A percentile compares a stretch with the other conserved stretches of the same genome.
Evolutionary conservation across 75 land plant genomes (phyloP).

Genomic region (Cryptomeria japonica): DNA sequence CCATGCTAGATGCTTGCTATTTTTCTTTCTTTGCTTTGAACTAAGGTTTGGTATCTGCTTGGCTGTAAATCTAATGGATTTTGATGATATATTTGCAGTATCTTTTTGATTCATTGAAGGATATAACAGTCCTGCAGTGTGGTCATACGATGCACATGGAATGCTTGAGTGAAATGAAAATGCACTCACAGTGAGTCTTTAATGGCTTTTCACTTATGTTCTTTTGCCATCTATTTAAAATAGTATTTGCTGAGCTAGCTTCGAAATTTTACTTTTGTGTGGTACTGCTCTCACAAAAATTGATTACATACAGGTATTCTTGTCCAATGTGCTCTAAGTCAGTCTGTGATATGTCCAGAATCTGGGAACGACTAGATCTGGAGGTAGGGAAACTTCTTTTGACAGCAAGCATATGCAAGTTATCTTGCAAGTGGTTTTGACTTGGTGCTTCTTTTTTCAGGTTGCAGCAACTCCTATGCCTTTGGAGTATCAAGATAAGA

Average conservation of each 20-base stretch:
- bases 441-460: slow-evolving; percentile 28
- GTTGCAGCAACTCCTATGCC: slow-evolving; percentile 91
- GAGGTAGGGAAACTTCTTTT: slow-evolving; percentile 46
- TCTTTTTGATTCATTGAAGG: slow-evolving; percentile 91
- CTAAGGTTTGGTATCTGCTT: neutral
- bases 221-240: neutral
- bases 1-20: neutral
- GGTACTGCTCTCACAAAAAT: neutral
- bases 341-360: slow-evolving; percentile 70
- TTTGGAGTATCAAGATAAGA: slow-evolving; percentile 62
- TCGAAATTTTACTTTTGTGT: neutral
- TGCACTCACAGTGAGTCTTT: slow-evolving; percentile 69
- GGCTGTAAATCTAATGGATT: neutral
- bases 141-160: slow-evolving; percentile 96
- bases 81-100: slow-evolving; percentile 46
- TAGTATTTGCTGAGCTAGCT: neutral
- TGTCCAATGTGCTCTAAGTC: slow-evolving; percentile 96
- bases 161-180: slow-evolving; percentile 77
- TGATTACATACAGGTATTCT: slow-evolving; percentile 43
- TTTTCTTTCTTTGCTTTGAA: neutral
- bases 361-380: slow-evolving; percentile 78
- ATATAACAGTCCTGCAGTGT: slow-evolving; percentile 77
- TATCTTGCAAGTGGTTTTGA: slow-evolving; percentile 8
- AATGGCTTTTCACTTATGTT: neutral
- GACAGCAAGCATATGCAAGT: neutral